Conservation (phyloP, 2,329 filamentous ascomycete genomes). For the Verruconis gallopava region DNA sequence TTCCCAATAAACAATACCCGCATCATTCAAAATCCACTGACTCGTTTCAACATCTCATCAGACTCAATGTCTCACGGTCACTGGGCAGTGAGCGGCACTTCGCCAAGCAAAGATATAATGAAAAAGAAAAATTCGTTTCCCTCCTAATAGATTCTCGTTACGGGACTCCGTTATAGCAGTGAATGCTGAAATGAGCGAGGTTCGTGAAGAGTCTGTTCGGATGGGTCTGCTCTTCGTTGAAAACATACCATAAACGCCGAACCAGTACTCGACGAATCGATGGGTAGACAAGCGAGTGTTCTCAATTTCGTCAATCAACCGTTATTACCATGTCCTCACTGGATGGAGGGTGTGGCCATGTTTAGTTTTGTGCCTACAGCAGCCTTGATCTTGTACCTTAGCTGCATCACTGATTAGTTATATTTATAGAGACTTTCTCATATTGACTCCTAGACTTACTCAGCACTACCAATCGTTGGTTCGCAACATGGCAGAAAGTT, state of each 20-base stretch:
- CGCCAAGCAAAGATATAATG: neutral
- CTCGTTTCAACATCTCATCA: neutral
- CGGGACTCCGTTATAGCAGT: neutral
- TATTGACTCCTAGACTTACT: too few species aligned
- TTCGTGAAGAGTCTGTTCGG: neutral
- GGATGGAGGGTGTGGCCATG: slow-evolving; percentile 9
- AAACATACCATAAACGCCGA: too few species aligned
- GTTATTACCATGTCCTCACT: neutral
- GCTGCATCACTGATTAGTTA: slow-evolving; percentile 8
- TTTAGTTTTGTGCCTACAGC: neutral
- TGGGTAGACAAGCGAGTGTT: too few species aligned
- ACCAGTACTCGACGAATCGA: too few species aligned
- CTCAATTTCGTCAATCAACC: too few species aligned
- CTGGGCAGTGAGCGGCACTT: neutral
- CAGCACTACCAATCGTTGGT: neutral
- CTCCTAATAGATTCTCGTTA: neutral
- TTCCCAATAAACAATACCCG: neutral
- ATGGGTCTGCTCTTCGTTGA: neutral
- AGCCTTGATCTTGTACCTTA: slow-evolving; percentile 10
- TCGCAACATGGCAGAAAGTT: neutral
- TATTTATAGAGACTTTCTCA: too few species aligned
- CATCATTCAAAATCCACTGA: neutral
- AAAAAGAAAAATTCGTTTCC: neutral
- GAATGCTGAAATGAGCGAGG: neutral
- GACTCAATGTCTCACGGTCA: neutral